These are phyloP conservation scores for Fusarium chlamydosporum DNA, from an alignment of 2,329 filamentous ascomycete genomes.

Conservation along the genomic window DNA sequence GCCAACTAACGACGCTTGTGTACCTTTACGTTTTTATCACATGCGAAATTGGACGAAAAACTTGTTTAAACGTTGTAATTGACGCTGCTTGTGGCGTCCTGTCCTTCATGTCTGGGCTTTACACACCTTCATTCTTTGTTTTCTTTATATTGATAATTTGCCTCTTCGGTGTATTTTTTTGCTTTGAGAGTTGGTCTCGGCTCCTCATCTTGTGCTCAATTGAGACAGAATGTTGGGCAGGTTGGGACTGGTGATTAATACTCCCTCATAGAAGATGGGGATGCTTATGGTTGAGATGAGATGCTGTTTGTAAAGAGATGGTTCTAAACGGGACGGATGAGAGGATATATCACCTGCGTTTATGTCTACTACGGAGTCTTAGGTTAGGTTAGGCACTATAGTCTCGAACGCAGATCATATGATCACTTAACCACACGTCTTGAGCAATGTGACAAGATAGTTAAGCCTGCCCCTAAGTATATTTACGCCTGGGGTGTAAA, in stretches of 20 bases:
- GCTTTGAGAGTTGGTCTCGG: conserved; percentile 46
- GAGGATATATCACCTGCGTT: conserved; percentile 49
- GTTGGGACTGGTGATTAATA: conserved; percentile 44
- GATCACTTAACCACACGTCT: conserved; percentile 30
- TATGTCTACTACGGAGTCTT: conserved; percentile 51
- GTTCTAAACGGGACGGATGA: conserved; percentile 37
- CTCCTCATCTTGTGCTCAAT: conserved; percentile 36
- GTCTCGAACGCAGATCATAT: conserved; percentile 50
- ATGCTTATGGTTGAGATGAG: conserved; percentile 45
- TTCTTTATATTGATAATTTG: conserved; percentile 54
- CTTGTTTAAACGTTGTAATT: conserved; percentile 62
- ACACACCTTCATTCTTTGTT: conserved; percentile 51
- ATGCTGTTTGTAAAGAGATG: conserved; percentile 30
- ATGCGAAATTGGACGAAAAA: conserved; percentile 51
- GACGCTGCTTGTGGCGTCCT: conserved; percentile 48
- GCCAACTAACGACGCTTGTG: conserved; percentile 63
- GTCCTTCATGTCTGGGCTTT: conserved; percentile 48
- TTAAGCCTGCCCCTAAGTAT: not conserved
- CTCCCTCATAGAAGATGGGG: conserved; percentile 34
- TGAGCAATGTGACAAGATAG: not conserved
- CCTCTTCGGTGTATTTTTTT: conserved; percentile 52
- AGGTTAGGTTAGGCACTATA: conserved; percentile 45
- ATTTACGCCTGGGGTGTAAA: not conserved
- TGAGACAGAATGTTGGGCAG: conserved; percentile 32
- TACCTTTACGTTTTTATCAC: conserved; percentile 48